Conservation (phyloP, 1,284 basidiomycete species). For the Naganishia cerealis region DNA sequence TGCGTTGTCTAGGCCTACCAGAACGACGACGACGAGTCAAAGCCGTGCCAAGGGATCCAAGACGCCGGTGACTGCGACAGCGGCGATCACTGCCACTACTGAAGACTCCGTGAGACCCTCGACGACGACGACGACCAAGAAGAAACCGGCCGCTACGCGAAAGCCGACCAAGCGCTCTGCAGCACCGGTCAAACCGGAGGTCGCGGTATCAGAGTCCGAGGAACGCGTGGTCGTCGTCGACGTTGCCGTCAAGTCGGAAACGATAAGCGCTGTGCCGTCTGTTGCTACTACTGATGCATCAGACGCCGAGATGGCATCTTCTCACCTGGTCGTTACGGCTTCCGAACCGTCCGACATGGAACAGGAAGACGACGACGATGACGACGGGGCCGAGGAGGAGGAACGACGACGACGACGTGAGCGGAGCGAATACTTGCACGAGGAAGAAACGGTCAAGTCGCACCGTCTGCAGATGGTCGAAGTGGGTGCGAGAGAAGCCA, state of each 20-base stretch:
- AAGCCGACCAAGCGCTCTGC: conserved; percentile 1
- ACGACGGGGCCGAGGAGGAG: conserved; percentile 2
- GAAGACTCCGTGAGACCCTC: background rate
- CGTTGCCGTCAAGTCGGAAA: background rate
- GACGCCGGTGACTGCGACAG: background rate
- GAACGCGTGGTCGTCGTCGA: no score
- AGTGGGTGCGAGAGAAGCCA: conserved; percentile 41
- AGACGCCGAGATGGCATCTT: conserved; percentile 7
- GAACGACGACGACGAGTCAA: background rate
- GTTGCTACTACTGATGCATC: background rate
- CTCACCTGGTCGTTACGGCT: background rate
- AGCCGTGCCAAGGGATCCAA: conserved; percentile 5
- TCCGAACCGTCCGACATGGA: conserved; percentile 22
- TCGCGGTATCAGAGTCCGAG: background rate
- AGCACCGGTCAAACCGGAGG: background rate
- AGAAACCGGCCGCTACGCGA: background rate
- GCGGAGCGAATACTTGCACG: conserved; percentile 15
- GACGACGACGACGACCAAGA: no score
- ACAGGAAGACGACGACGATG: background rate
- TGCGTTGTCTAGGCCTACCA: conserved; percentile 1
- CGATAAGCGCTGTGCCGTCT: background rate
- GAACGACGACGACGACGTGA: background rate
- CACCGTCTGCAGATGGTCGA: conserved; percentile 34
- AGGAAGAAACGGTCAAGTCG: conserved; percentile 27
- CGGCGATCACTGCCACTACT: background rate